A percentile compares a stretch with the other conserved stretches of the same genome.
Conservation (phyloP, 2,329 filamentous ascomycete species). For the Colletotrichum sp. region DNA sequence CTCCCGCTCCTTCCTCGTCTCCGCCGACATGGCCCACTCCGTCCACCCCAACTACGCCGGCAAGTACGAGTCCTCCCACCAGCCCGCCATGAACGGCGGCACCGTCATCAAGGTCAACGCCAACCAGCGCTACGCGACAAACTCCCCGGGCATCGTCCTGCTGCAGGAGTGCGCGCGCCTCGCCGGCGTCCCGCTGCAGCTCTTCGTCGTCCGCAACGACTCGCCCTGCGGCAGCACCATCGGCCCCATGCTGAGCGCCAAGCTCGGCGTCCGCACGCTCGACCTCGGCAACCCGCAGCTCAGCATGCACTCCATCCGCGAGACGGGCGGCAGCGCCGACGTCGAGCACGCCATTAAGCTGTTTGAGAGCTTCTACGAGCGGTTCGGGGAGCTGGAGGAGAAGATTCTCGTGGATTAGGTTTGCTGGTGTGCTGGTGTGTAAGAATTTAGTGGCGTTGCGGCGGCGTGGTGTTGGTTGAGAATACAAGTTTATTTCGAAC, state of each 20-base stretch:
- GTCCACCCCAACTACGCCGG: conserved; percentile 92
- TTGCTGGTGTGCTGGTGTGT: not conserved
- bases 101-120: conserved; percentile 98
- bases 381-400: conserved; percentile 82
- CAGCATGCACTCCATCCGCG: conserved; percentile 96
- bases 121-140: conserved; percentile 96
- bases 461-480: not conserved
- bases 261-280: conserved; percentile 84
- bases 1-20: conserved; percentile 89
- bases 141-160: conserved; percentile 92
- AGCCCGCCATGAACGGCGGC: conserved; percentile 94
- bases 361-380: conserved; percentile 86
- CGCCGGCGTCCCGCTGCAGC: conserved; percentile 83
- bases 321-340: conserved; percentile 88
- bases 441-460: not conserved
- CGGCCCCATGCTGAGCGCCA: conserved; percentile 92
- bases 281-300: conserved; percentile 94
- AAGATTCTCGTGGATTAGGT: conserved; percentile 81
- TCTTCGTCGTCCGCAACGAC: conserved; percentile 97
- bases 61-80: conserved; percentile 92
- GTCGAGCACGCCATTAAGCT: conserved; percentile 85
- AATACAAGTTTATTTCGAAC: not conserved
- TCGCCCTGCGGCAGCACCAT: conserved; percentile 95
- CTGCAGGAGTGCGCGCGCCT: conserved; percentile 83
- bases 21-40: conserved; percentile 96